Conservation (phyloP, 805 yeast genomes). For the Teunomyces tritomae region DNA sequence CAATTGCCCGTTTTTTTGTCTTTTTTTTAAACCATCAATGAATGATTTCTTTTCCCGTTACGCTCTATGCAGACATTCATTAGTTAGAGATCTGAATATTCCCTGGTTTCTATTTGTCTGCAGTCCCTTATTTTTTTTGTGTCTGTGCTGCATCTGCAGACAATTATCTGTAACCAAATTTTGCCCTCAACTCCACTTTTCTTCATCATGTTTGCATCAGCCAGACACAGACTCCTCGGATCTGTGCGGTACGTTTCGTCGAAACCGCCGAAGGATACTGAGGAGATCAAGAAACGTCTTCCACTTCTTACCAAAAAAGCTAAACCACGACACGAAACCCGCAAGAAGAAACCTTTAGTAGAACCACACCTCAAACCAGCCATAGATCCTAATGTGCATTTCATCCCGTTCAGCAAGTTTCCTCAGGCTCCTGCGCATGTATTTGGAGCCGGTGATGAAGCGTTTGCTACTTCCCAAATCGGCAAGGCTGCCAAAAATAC, state of each 20-base stretch:
- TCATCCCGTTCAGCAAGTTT: slow-evolving; percentile 29
- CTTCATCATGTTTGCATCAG: slow-evolving; percentile 1
- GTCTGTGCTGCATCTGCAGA: background rate
- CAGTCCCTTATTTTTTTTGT: background rate
- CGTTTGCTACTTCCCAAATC: background rate
- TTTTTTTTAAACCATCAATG: no score
- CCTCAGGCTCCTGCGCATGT: slow-evolving; percentile 28
- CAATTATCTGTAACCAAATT: background rate
- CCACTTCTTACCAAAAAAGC: slow-evolving; percentile 4
- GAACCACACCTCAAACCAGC: slow-evolving; percentile 4
- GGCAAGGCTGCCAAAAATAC: background rate
- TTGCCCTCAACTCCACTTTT: background rate
- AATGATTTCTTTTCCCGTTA: no score
- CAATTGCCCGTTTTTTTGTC: no score
- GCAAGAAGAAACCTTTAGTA: slow-evolving; percentile 2
- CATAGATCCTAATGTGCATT: slow-evolving; percentile 10
- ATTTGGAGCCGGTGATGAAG: background rate
- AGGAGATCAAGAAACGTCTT: slow-evolving; percentile 6
- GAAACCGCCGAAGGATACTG: slow-evolving; percentile 13
- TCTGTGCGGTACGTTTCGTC: slow-evolving; percentile 10
- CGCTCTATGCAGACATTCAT: no score
- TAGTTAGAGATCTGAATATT: background rate
- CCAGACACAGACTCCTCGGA: background rate
- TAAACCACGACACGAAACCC: slow-evolving; percentile 3
- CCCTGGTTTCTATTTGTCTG: no score